Conservation (phyloP, 495 filamentous ascomycete genomes). For the Hyaloscypha hepaticicola region DNA sequence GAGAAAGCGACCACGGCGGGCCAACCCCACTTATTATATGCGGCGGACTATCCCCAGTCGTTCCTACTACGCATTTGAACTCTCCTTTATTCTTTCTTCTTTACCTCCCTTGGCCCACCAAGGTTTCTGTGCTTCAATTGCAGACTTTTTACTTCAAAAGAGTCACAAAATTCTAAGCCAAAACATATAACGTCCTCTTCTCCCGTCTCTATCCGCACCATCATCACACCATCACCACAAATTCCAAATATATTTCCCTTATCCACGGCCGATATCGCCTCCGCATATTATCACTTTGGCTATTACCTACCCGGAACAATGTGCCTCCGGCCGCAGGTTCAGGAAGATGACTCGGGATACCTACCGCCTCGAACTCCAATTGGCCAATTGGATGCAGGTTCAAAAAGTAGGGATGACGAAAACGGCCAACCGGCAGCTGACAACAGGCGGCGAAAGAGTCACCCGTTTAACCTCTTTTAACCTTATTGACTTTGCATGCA, state of each 20-base stretch:
- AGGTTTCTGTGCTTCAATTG: neutral
- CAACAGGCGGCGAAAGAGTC: neutral
- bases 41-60: neutral
- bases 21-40: conserved; percentile 3
- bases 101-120: no score
- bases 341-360: neutral
- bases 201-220: neutral
- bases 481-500: neutral
- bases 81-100: neutral
- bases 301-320: neutral
- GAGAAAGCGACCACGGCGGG: neutral
- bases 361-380: neutral
- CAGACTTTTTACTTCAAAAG: neutral
- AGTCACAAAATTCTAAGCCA: neutral
- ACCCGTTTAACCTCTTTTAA: neutral
- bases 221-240: neutral
- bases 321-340: neutral
- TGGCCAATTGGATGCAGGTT: neutral
- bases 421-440: neutral
- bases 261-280: neutral
- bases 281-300: neutral
- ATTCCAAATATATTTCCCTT: neutral
- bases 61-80: neutral
- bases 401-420: neutral
- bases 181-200: neutral